Base-by-base conservation (phyloP, 1,139 yeast genomes). In the Saccharomycopsis hybrid region DNA sequence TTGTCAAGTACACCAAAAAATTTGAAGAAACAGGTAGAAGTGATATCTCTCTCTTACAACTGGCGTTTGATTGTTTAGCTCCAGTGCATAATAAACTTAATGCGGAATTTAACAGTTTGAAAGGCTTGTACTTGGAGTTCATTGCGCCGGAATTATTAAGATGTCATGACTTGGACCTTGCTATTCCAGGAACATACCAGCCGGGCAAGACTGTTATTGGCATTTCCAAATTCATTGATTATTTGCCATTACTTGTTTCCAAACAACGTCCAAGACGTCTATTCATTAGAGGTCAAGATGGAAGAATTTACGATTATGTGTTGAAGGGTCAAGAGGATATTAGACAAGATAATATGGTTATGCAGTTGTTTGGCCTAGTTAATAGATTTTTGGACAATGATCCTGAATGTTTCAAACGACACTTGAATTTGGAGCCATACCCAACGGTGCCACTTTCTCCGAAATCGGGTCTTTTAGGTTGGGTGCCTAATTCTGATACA, bases 291-390 rank as follows among this genome's bases (percentile, higher is more conserved):
- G 98, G 97, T 18, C 85, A 87, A 60, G 97, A 94, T 64, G 98
- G 98, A 55, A 86, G 85, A 60, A 88, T 83, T 40, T 88, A 94
- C 62, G 84, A 77, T 58, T 94, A 81, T 66, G 68, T 73, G 1
- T 72, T 94, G 61, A 94, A 94, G 68, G 98, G 97, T 1, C 98
- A 94, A 63, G 99, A 94, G 67, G 99, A 94, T 73, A 88, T 92
- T 53, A 79, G 99, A 61, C 99, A 94, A 65, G 99, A 94, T 69
- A 88, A 89, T 62, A 74, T 94, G 64, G 99, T 92, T 32, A 94
- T 94, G 98, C 99, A 94, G 65, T 72, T 94, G 59, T 92, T 94
- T 67, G 97, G 97, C 1, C 73, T 94, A 61, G 97, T 92, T 2
- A 94, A 94, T 61, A 90, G 97, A 0, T 71, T 94, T 50, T 74